Conservation (phyloP, 352 stramenopile genomes). For the Globisporangium spinosum region DNA sequence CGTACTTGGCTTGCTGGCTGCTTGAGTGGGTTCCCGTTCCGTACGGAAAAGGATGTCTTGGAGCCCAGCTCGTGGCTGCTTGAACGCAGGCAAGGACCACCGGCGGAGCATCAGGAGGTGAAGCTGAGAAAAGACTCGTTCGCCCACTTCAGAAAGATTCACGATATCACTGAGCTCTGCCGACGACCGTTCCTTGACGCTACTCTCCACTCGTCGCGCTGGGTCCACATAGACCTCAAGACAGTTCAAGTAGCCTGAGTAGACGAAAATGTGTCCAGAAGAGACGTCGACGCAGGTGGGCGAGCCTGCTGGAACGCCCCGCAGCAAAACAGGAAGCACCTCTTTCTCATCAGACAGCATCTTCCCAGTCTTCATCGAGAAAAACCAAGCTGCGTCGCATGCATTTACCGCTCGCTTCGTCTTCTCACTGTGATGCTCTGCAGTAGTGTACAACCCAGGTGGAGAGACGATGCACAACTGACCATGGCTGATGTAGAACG, state of each 20-base stretch:
- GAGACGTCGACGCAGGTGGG: conserved; percentile 51
- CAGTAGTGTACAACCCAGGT: conserved; percentile 46
- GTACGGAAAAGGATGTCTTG: conserved; percentile 48
- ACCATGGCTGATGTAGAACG: conserved; percentile 56
- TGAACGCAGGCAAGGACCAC: conserved; percentile 42
- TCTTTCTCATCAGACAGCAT: conserved; percentile 25
- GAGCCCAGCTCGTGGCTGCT: conserved; percentile 37
- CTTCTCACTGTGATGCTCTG: conserved; percentile 35
- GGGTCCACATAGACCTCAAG: conserved; percentile 49
- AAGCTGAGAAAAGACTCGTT: conserved; percentile 32
- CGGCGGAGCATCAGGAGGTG: conserved; percentile 32
- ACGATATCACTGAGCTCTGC: conserved; percentile 4
- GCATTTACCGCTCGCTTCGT: conserved; percentile 41
- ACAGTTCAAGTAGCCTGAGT: conserved; percentile 67
- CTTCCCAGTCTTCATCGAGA: conserved; percentile 43
- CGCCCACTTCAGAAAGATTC: conserved; percentile 28
- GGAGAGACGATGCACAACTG: conserved; percentile 66
- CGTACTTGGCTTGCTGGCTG: conserved; percentile 10
- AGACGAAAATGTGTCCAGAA: conserved; percentile 53
- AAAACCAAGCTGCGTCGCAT: conserved; percentile 68
- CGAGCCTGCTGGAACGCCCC: conserved; percentile 58
- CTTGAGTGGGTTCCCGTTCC: conserved; percentile 24
- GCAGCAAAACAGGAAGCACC: conserved; percentile 39
- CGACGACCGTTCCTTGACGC: background rate
- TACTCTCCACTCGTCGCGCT: conserved; percentile 5